Evolutionary conservation across 2,329 filamentous ascomycete genomes (phyloP).

Genomic region (Claviceps monticola): DNA sequence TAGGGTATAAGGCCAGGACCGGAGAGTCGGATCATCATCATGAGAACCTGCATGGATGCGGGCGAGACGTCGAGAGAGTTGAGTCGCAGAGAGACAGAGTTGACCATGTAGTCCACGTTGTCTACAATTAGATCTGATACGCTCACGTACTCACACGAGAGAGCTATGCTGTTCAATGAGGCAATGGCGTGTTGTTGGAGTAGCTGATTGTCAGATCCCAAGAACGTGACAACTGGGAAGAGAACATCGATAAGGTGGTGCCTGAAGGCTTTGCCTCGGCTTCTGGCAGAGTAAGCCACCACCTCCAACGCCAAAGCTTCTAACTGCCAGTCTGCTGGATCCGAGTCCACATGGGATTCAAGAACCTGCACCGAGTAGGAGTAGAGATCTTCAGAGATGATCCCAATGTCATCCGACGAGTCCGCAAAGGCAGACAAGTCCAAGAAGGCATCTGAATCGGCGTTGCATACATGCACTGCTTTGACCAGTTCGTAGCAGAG

Average conservation of each 20-base stretch:
- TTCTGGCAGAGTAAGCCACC: constrained; percentile 59
- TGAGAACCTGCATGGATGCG: constrained; percentile 75
- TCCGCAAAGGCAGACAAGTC: constrained; percentile 30
- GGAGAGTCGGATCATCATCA: constrained; percentile 87
- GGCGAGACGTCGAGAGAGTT: constrained; percentile 89
- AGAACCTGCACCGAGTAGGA: constrained; percentile 52
- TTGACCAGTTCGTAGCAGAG: constrained; percentile 60
- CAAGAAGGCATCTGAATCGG: constrained; percentile 53
- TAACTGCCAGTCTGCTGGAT: constrained; percentile 51
- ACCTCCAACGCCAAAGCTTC: constrained; percentile 72
- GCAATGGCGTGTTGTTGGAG: constrained; percentile 73
- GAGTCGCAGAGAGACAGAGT: constrained; percentile 75
- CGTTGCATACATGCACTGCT: constrained; percentile 34
- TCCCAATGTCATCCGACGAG: constrained; percentile 27
- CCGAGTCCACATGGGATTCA: constrained; percentile 35
- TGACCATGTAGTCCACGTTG: constrained; percentile 94
- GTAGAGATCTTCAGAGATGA: constrained; percentile 51
- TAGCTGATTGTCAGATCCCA: constrained; percentile 55
- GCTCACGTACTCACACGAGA: constrained; percentile 57
- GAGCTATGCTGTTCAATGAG: constrained; percentile 67
- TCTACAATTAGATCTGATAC: constrained; percentile 71
- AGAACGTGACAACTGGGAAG: constrained; percentile 79
- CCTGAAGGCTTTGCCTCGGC: constrained; percentile 54
- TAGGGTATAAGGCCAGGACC: constrained; percentile 74
- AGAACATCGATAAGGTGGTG: constrained; percentile 80